Percentiles rank a stretch among this genome's conserved stretches.
phyloP scores from a whole-genome alignment of 176 grass and related monocot genomes.

The Areca catechu region DNA sequence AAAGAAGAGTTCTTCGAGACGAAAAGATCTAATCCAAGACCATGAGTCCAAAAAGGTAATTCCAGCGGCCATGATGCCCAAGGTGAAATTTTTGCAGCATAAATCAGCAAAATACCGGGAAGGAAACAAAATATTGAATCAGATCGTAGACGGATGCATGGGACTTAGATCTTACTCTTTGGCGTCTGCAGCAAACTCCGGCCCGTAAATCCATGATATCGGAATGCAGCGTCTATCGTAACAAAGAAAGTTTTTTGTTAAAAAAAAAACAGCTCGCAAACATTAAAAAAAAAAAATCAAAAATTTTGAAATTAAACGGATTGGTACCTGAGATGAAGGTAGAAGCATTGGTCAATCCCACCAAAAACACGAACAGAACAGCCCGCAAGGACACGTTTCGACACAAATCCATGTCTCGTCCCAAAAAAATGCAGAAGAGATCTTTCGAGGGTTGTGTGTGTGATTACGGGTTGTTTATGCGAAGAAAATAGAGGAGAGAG shows the following conservation, averaged over 20 bases:
- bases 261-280: neutral
- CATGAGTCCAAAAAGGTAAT: no score
- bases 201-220: constrained; percentile 27
- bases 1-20: no score
- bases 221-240: constrained; percentile 39
- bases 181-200: constrained; percentile 61
- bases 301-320: constrained; percentile 1
- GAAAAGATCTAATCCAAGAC: no score
- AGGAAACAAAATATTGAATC: no score
- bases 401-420: constrained; percentile 28
- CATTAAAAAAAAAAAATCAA: neutral
- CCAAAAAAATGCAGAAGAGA: constrained; percentile 6
- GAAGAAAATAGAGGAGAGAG: no score
- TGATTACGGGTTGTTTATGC: no score
- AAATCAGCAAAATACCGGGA: no score
- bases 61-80: no score
- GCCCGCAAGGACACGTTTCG: constrained; percentile 19
- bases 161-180: constrained; percentile 22
- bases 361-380: constrained; percentile 21
- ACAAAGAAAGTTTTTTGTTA: no score
- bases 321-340: constrained; percentile 46
- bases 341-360: constrained; percentile 23
- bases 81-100: no score
- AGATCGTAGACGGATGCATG: no score
- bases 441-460: no score